Conservation (phyloP, 2,329 filamentous ascomycete genomes). For the Colletotrichum sp. region DNA sequence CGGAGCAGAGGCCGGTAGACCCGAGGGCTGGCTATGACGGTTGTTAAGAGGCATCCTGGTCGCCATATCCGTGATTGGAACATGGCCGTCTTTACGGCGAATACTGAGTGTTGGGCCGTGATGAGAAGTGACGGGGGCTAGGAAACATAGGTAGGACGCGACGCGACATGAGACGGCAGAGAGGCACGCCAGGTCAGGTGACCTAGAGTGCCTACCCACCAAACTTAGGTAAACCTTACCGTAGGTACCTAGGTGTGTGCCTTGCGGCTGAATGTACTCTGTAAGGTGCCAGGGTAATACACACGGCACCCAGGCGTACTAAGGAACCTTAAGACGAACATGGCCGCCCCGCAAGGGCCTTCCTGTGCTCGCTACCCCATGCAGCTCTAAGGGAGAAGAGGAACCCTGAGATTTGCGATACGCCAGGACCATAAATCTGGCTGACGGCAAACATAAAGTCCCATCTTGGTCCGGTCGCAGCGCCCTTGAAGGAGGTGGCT, state of each 20-base stretch:
- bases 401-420: not conserved
- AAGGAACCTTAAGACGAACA: not conserved
- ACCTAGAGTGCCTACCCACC: not conserved
- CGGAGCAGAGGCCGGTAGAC: constrained; percentile 66
- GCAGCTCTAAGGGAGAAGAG: not conserved
- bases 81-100: not conserved
- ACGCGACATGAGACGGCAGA: not conserved
- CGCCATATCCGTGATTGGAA: not conserved
- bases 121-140: not conserved
- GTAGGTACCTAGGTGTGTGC: not conserved
- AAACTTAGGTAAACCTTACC: not conserved
- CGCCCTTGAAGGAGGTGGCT: not conserved
- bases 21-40: not conserved
- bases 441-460: not conserved
- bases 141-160: not conserved
- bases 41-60: not conserved
- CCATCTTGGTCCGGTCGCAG: not conserved
- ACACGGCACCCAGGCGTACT: not conserved
- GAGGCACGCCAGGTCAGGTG: not conserved
- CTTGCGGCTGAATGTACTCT: not conserved
- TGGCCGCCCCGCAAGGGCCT: not conserved
- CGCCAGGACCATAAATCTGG: not conserved
- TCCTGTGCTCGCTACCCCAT: not conserved
- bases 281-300: not conserved
- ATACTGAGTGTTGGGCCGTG: not conserved